Evolutionary conservation across 139 green algal genomes (phyloP).

Genomic region (Spirogloea muscicola): DNA sequence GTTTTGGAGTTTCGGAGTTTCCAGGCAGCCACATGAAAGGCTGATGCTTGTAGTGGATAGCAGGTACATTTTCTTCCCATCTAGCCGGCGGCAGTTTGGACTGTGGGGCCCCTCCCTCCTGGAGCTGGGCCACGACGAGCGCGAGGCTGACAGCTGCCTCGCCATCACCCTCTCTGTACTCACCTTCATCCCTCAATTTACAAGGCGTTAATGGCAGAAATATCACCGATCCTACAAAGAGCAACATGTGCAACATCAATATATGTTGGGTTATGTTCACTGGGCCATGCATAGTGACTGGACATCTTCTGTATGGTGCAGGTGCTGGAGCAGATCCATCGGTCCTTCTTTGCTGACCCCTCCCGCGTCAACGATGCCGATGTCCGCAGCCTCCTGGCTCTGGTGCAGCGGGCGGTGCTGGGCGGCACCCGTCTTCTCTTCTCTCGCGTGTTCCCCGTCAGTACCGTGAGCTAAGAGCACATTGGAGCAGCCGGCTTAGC

Average conservation of each 20-base stretch:
- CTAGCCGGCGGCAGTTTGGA: conserved; percentile 43
- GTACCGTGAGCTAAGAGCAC: conserved; percentile 2
- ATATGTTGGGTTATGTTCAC: no score
- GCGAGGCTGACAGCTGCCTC: conserved; percentile 55
- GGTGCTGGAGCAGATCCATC: conserved; percentile 41
- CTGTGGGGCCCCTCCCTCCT: conserved; percentile 50
- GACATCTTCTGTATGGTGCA: no score
- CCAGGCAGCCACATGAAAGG: no score
- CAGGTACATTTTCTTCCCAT: conserved; percentile 89
- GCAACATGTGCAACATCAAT: no score
- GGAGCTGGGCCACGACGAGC: conserved; percentile 66
- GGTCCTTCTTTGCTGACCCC: conserved; percentile 16
- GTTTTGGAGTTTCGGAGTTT: no score
- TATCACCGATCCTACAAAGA: no score
- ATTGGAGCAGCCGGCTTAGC: no score
- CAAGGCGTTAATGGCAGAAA: no score
- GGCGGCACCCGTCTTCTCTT: conserved; percentile 67
- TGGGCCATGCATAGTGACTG: no score
- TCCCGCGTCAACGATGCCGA: no score
- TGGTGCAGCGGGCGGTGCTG: conserved; percentile 49
- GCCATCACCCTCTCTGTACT: conserved; percentile 30
- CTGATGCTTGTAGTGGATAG: no score
- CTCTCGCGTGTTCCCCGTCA: conserved; percentile 67
- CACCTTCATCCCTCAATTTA: background rate
- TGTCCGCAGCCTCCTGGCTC: conserved; percentile 44